Conservation (phyloP, 2,329 filamentous ascomycete species). For the Scedosporium apiospermum region DNA sequence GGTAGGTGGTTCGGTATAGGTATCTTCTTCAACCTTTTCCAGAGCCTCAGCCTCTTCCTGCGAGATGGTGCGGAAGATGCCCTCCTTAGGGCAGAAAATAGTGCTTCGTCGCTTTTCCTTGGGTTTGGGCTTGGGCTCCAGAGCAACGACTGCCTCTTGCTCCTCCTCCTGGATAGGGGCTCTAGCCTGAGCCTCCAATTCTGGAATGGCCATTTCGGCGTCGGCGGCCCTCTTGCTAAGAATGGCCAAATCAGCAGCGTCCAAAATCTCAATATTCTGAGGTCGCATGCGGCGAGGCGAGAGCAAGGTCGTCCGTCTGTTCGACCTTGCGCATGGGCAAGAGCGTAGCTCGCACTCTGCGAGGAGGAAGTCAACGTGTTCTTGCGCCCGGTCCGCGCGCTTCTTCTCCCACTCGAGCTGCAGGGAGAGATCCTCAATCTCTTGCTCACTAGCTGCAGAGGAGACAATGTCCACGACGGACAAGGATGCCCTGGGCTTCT, state of each 20-base stretch:
- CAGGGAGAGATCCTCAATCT: conserved; percentile 45
- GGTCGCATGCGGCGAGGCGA: conserved; percentile 26
- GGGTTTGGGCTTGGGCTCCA: neutral
- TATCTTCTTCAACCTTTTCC: conserved; percentile 18
- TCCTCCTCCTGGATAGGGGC: neutral
- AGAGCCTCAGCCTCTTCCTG: conserved; percentile 40
- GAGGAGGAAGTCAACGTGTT: conserved; percentile 67
- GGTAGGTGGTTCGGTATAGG: conserved; percentile 20
- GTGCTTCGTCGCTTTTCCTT: conserved; percentile 25
- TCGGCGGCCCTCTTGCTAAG: conserved; percentile 18
- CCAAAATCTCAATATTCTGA: conserved; percentile 24
- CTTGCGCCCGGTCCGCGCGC: conserved; percentile 58
- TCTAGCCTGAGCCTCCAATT: neutral
- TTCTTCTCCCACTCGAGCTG: conserved; percentile 50
- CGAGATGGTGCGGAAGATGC: conserved; percentile 52
- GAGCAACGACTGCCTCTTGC: neutral
- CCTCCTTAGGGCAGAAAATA: conserved; percentile 52
- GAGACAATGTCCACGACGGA: conserved; percentile 41
- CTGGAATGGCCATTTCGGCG: neutral
- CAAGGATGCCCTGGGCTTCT: conserved; percentile 41
- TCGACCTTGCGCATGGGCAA: conserved; percentile 47
- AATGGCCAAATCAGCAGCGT: conserved; percentile 32
- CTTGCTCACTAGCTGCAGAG: conserved; percentile 45
- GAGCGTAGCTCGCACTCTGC: conserved; percentile 62
- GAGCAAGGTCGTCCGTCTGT: conserved; percentile 20